Conservation (phyloP, 2,329 filamentous ascomycete genomes). For the Orbilia oligospora region DNA sequence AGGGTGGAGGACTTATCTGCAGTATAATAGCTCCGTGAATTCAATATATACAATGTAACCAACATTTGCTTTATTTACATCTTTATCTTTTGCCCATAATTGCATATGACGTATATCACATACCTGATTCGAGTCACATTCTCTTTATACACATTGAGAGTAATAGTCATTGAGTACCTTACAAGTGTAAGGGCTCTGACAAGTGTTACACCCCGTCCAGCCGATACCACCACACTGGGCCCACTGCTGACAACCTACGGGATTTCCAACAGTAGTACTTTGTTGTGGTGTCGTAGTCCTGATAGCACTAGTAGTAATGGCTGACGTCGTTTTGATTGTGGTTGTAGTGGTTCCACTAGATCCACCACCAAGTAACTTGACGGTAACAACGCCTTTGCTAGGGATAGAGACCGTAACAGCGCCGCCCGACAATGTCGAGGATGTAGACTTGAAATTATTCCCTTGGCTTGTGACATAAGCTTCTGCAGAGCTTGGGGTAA, state of each 20-base stretch:
- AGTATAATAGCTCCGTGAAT: neutral
- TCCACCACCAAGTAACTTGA: constrained; percentile 36
- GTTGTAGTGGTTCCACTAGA: constrained; percentile 22
- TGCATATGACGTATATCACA: too few relatives aligned
- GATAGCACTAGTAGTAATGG: constrained; percentile 50
- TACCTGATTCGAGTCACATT: too few relatives aligned
- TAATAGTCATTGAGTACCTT: constrained; percentile 61
- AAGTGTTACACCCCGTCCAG: constrained; percentile 65
- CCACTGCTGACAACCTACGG: constrained; percentile 23
- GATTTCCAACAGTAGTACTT: neutral
- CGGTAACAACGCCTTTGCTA: constrained; percentile 42
- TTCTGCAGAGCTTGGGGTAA: constrained; percentile 34
- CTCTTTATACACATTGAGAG: constrained; percentile 56
- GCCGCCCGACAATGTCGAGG: constrained; percentile 33
- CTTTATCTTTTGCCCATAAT: neutral
- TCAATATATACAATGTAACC: neutral
- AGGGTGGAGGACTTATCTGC: neutral
- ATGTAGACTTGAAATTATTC: constrained; percentile 30
- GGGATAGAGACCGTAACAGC: constrained; percentile 50
- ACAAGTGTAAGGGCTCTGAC: constrained; percentile 64
- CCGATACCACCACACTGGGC: constrained; percentile 63
- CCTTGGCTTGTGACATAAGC: constrained; percentile 47
- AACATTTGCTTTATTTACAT: constrained; percentile 11
- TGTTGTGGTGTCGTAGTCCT: constrained; percentile 48
- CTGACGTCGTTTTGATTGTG: neutral